Conservation (phyloP, 2,329 filamentous ascomycete species). For the Claviceps sp. region DNA sequence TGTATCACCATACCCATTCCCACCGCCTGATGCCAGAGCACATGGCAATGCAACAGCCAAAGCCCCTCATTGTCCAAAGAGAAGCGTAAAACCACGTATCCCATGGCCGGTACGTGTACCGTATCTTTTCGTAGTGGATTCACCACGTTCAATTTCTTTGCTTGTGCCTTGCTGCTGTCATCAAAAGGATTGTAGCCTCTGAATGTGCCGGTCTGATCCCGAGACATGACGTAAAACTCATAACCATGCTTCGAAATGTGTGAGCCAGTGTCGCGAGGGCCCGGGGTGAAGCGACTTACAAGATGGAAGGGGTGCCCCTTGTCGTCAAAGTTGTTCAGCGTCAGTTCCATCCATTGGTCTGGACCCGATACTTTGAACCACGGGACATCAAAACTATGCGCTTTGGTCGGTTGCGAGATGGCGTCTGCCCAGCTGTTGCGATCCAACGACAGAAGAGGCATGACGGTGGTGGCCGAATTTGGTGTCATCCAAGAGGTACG, state of each 20-base stretch:
- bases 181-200: slow-evolving; percentile 10
- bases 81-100: slow-evolving; percentile 23
- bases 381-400: slow-evolving; percentile 8
- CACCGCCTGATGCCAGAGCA: slow-evolving; percentile 23
- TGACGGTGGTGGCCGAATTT: slow-evolving; percentile 1
- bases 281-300: slow-evolving; percentile 13
- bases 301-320: slow-evolving; percentile 36
- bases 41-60: slow-evolving; percentile 26
- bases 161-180: not conserved
- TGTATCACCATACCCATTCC: slow-evolving; percentile 15
- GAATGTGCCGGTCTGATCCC: slow-evolving; percentile 1
- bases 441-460: slow-evolving; percentile 9
- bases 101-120: slow-evolving; percentile 17
- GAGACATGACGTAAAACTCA: slow-evolving; percentile 9
- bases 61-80: slow-evolving; percentile 22
- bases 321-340: slow-evolving; percentile 37
- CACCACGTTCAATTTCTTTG: slow-evolving; percentile 3
- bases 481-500: slow-evolving; percentile 10
- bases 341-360: slow-evolving; percentile 30
- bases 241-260: slow-evolving; percentile 9
- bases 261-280: not conserved
- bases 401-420: slow-evolving; percentile 8
- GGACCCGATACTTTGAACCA: slow-evolving; percentile 7
- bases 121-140: slow-evolving; percentile 20
- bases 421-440: slow-evolving; percentile 6